Base-by-base conservation (phyloP, 495 filamentous ascomycete species). In the Geoglossum glabrum region DNA sequence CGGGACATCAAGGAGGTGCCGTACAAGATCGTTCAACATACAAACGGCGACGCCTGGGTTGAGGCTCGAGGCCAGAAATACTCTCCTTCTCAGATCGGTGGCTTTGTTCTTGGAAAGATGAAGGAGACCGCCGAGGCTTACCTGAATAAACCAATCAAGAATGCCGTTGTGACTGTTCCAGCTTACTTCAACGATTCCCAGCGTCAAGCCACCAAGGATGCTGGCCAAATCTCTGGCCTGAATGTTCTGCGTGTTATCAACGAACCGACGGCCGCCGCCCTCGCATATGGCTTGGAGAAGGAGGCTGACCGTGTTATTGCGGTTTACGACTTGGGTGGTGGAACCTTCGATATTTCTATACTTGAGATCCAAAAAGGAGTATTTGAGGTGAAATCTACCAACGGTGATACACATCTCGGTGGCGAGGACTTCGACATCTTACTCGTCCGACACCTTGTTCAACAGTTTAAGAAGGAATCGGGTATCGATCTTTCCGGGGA, bases 141-240 rank as follows among this genome's bases (percentile, higher is more conserved):
- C 74, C 78, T 95, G 59, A 79, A 83, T 78, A 93, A 87, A 75
- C 78, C 79, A 59, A 74, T 93, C 65, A 89, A 90, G 80, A 95
- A 96, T 66, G 90, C 87, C 64, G 90, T 96, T 58, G 90, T 96
- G 62, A 96, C 90, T 59, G 90, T 95, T 28, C 90, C 90, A 55
- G 90, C 90, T 61, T 96, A 96, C 77, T 96, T 96, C 79, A 96
- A 96, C 71, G 90, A 96, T 73, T 90, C 86, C 26, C 90, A 96
- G 73, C 86, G 90, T 73, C 90, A 96, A 75, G 89, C 89, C 61
- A 96, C 90, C 70, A 96, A 95, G 79, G 89, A 96, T 70, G 90
- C 90, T 64, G 90, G 90, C 73, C 89, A 95, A 71, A 96, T 96
- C 66, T 76, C 90, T 67, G 90, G 90, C 70, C 79, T 96, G 36